These are phyloP conservation scores for Aspergillus alliaceus DNA, from an alignment of 2,329 filamentous ascomycete genomes.

Conservation along the genomic window DNA sequence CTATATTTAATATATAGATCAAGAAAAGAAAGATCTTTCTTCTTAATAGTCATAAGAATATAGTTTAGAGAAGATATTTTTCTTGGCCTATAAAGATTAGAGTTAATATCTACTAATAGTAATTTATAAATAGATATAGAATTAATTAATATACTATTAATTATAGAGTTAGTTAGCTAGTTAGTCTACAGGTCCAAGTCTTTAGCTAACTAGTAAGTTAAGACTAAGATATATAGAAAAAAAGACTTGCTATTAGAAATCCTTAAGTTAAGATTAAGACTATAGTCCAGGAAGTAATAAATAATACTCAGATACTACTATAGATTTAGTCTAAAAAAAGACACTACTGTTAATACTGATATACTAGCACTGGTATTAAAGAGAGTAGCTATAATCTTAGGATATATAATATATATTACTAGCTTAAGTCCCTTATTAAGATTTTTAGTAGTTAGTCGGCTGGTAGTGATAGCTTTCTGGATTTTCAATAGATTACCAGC, in stretches of 20 bases:
- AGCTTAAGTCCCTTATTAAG: background rate
- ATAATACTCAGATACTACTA: constrained; percentile 9
- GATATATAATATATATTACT: background rate
- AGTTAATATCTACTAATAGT: constrained; percentile 5
- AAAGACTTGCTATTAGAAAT: constrained; percentile 5
- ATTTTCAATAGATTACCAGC: background rate
- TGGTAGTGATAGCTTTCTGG: background rate
- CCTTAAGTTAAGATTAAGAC: constrained; percentile 11
- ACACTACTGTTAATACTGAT: background rate
- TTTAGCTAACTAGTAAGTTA: background rate
- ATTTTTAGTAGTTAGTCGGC: background rate
- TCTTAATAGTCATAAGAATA: background rate
- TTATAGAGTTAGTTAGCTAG: background rate
- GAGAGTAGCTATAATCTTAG: constrained; percentile 10
- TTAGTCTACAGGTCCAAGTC: background rate
- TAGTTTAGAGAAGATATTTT: constrained; percentile 1
- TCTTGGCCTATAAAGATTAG: constrained; percentile 6
- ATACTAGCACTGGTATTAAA: constrained; percentile 10
- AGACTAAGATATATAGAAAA: background rate
- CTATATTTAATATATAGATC: background rate
- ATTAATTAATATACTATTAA: background rate
- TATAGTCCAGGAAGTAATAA: constrained; percentile 7
- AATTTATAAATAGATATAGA: constrained; percentile 3
- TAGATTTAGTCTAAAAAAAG: background rate
- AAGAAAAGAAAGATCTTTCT: constrained; percentile 1